Conservation (phyloP, 1,139 yeast species). For the Yamadazyma taylorii region DNA sequence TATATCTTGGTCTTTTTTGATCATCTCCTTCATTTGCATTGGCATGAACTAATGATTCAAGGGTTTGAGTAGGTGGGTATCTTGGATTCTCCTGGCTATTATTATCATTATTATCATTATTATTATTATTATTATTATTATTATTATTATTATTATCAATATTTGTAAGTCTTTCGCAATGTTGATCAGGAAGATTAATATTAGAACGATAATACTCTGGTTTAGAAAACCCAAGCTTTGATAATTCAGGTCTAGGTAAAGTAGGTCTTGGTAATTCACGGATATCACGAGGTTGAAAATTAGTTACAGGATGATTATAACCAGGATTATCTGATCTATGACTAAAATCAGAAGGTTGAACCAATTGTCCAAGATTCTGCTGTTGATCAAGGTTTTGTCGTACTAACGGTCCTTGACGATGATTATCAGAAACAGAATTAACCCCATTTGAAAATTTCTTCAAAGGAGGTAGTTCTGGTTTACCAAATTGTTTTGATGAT, state of each 20-base stretch:
- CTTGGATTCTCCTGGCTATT: too few relatives aligned
- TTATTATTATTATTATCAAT: too few relatives aligned
- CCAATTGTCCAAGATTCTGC: too few relatives aligned
- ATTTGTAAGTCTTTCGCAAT: too few relatives aligned
- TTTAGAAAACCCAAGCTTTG: background rate
- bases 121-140: too few relatives aligned
- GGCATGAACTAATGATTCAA: background rate
- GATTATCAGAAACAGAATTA: too few relatives aligned
- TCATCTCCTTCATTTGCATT: background rate
- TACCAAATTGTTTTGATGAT: background rate
- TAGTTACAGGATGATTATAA: background rate
- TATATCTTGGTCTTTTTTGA: conserved; percentile 3
- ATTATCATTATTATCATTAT: too few relatives aligned
- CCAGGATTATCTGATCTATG: background rate
- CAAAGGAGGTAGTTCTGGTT: background rate
- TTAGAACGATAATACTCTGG: background rate
- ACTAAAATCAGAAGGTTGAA: background rate
- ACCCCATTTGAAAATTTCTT: background rate
- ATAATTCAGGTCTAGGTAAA: background rate
- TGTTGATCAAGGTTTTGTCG: too few relatives aligned
- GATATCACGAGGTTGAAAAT: background rate
- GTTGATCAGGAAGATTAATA: background rate
- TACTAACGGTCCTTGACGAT: too few relatives aligned
- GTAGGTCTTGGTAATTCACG: background rate
- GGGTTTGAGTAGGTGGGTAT: background rate